Base-by-base conservation (phyloP, 805 yeast species). In the Candida ficus region DNA sequence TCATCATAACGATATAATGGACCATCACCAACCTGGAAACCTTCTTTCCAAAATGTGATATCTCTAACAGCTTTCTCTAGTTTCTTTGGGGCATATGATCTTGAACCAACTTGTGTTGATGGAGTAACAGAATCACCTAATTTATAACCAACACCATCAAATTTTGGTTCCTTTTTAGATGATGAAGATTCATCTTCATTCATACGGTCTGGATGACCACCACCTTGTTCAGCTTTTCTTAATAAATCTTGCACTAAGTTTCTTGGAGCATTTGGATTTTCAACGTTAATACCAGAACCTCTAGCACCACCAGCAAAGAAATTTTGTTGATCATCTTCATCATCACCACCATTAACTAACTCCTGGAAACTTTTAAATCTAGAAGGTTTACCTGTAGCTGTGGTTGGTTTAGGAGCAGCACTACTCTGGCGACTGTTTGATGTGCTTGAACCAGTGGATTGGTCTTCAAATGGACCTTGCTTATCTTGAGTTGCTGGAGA, bases 1-100 rank as follows among this genome's bases (percentile, higher is more conserved):
- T 93, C 98, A 55, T 91, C 96, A 60, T 89, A 93, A 43, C 93
- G 71, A 60, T 75, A 82, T 41, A 93, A 71, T 19, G 77, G 76
- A 3, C 98, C 98, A 36, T 90, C 96, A 25, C 93, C 98, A 20
- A 93, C 89, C 47, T 88, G 87, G 64, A 93, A 93, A 2, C 99
- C 99, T 55, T 93, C 91, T 51, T 80, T 83, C 99, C 99, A 93
- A 60, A 93, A 91, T 0, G 95, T 87, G 46, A 93, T 83, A 32
- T 84, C 84, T 56, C 98, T 75, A 14, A 74, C 71, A 5, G 83
- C 96, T 43, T 77, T 80, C 29, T 64, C 68, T 4, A 60, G 54
- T 29, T 51, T 58, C 26, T 50, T 48, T 21, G 58, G 53, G 2
- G 54, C 51, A 14, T 41, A 44, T 2, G 70, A 60, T 45, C 70